Evolutionary conservation across 495 filamentous ascomycete genomes (phyloP), one percentile per base, ranked within the genome.

Genomic region (Hypomontagnella monticulosa): DNA sequence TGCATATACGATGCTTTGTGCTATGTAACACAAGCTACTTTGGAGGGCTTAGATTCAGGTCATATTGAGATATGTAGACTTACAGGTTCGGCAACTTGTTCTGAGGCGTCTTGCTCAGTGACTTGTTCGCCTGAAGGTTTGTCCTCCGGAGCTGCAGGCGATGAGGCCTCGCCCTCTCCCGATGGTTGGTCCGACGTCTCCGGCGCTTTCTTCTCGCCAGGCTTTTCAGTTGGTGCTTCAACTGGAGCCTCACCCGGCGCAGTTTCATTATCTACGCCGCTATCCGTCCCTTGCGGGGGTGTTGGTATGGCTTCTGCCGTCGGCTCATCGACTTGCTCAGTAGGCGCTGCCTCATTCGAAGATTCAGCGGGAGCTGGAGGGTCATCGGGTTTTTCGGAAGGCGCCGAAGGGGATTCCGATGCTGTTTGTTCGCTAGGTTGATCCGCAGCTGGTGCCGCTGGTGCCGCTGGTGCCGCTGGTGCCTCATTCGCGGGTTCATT

Each of bases 221-320:
- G 43, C 4, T 52, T 16, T 37, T 69, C 61, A n/a, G 33, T 18
- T 14, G 57, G 20, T 6, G 55, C 43, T 47, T 65, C 63, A 42
- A 55, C 41, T 27, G 53, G 53, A 32, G 61, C 44, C 41, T 73
- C 56, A 11, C 50, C 52, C 18, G 54, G 43, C 7, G 54, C 48
- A n/a, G 51, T 34, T 14, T 41, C n/a, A 5, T 56, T 47, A 6
- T 10, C 30, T 53, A 33, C 53, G 38, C 36, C 36, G 12, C 10
- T 57, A 10, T 42, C 46, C 11, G 51, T 41, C 41, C 73, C 55
- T 34, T 65, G 37, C 19, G 59, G 40, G 40, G 63, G 4, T 38
- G 67, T 63, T 38, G 55, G 50, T 10, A 38, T 57, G 32, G 44
- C 12, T 51, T 67, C 57, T 43, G 18, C 54, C 55, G 58, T 16